Base-by-base conservation (phyloP, 495 filamentous ascomycete species). In the Talaromyces ruber region DNA sequence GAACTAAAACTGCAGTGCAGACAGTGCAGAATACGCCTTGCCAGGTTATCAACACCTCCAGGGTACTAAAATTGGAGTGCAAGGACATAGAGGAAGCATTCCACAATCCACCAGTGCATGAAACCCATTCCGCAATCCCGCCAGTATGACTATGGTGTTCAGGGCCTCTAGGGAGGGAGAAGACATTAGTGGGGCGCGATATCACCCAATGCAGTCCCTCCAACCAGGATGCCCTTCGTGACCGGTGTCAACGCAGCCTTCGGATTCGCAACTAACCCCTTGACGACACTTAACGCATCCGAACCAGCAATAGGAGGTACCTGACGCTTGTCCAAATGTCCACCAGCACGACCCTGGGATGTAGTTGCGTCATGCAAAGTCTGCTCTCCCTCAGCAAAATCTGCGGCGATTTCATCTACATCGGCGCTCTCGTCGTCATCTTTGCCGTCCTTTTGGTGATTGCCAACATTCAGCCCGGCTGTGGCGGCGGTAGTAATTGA, bases 251-350 rank as follows among this genome's bases (percentile, higher is more conserved):
- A 16, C 2, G 18, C 43, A 6, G 22, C 16, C 5, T 18, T 29
- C 6, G 59, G 59, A 8, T 60, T 52, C 0, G 59, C 59, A 22
- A 51, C 39, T 8, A 60, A 9, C 14, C 39, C 59, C 43, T 60
- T 60, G 22, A 60, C 59, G 25, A 60, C 30, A 11, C 26, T 60
- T 26, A 47, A 8, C 9, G 43, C 37, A 51, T 60, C 59, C 3
- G 59, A 30, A 24, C 59, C 59, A 52, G 59, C 59, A 16, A 60
- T 60, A 1, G 59, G 59, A 52, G 59, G 59, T 6, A 60, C 59
- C 28, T 60, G 59, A 5, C 59, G 11, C 43, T 52, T 60, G 16
- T 28, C 4, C 14, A 59, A 28, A 1, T 14, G 57, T 16, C 55
- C 55, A 3, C 26, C 16, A 32, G 57, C 32, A 21, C 7, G 26